Evolutionary conservation across 2,329 filamentous ascomycete species (phyloP).

Genomic region (Penicillium sp.): DNA sequence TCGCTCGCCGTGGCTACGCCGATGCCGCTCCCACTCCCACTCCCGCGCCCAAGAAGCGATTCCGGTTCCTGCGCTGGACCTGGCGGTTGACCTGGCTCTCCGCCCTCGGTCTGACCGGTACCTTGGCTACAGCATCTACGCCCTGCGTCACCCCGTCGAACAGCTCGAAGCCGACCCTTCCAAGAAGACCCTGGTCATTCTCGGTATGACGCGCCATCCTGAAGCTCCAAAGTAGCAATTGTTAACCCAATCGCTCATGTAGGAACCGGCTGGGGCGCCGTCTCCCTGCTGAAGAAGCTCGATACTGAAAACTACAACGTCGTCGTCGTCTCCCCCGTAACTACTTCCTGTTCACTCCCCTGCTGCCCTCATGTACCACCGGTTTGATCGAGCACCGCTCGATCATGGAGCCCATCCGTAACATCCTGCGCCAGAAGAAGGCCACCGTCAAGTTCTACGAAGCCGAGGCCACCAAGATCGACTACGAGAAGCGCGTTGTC

Average conservation of each 20-base stretch:
- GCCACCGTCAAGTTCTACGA: conserved; percentile 94
- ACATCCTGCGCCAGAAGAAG: conserved; percentile 93
- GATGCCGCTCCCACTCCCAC: conserved; percentile 41
- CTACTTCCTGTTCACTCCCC: conserved; percentile 98
- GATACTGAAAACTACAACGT: conserved; percentile 99
- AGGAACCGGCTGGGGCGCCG: conserved; percentile 96
- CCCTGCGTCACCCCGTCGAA: conserved; percentile 71
- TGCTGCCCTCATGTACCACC: conserved; percentile 94
- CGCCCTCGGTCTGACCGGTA: conserved; percentile 62
- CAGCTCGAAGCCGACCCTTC: conserved; percentile 72
- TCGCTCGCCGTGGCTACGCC: conserved; percentile 48
- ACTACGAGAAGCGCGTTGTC: conserved; percentile 82
- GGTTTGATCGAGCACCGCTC: conserved; percentile 97
- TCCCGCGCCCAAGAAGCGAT: conserved; percentile 52
- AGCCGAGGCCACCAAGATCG: conserved; percentile 92
- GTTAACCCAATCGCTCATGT: conserved; percentile 21
- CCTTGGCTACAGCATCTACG: conserved; percentile 77
- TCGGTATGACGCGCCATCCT: conserved; percentile 56
- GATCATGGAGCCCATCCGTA: conserved; percentile 98
- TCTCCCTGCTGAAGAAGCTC: conserved; percentile 96
- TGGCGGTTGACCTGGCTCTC: conserved; percentile 81
- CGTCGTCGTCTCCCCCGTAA: conserved; percentile 93
- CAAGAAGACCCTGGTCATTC: conserved; percentile 95
- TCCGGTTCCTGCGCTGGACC: conserved; percentile 68
- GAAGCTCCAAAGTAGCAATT: conserved; percentile 3